Base-by-base conservation (phyloP, 768 basidiomycete genomes). In the Amanita thiersii region DNA sequence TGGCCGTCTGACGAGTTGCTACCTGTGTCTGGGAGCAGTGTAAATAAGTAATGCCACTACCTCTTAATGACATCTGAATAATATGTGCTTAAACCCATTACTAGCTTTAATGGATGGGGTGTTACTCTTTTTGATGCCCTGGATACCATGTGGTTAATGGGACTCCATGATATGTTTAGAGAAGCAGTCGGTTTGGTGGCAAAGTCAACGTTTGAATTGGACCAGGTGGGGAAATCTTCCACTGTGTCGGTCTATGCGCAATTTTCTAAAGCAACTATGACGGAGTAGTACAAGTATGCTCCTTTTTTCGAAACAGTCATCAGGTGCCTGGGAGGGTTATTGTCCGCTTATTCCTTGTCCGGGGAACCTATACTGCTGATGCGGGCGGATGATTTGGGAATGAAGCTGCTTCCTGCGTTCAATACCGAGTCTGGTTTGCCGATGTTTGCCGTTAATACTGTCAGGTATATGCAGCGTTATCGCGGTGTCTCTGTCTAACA, bases 81-180 rank as follows among this genome's bases (percentile, higher is more conserved):
- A n/a, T n/a, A n/a, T n/a, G n/a, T n/a, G n/a, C n/a, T n/a, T n/a
- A n/a, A n/a, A n/a, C n/a, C n/a, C n/a, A n/a, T n/a, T n/a, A 28
- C 31, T 37, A 84, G 81, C 53, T 79, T 84, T 52, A 83, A 85
- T 50, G 81, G 79, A 17, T 86, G 83, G 84, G 78, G 77, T 11
- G 64, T 82, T 1, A 80, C 85, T 1, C 62, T 83, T 41, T 72
- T 85, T 34, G 91, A 93, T 48, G 72, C 86, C 2, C 68, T 93
- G 12, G 88, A 90, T 50, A 87, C 86, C 0, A 79, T 94, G 68
- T 72, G 83, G 55, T 63, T 93, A 36, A 83, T 92, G 78, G 86
- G 72, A 7, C 62, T 90, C 10, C 59, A 72, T 10, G 72, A 79
- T 3, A 73, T 81, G 50, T 91, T 83, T 51, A 54, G 62, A 23